Conservation (phyloP, 2,329 filamentous ascomycete genomes). For the Peltaster fructicola region DNA sequence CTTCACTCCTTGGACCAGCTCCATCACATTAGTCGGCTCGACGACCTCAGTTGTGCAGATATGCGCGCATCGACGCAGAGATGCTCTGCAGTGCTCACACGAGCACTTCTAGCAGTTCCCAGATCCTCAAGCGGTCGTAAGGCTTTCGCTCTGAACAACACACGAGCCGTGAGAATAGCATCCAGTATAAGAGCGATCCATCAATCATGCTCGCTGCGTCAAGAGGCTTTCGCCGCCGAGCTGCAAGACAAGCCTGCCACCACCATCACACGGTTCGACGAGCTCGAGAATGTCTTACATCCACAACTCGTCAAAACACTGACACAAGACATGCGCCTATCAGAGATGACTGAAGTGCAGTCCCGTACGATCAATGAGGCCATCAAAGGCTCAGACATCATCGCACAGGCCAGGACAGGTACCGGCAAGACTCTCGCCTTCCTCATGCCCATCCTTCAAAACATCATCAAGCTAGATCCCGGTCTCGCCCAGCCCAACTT, state of each 20-base stretch:
- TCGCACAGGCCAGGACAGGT: conserved; percentile 91
- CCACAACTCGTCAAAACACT: conserved; percentile 49
- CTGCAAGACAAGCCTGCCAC: conserved; percentile 8
- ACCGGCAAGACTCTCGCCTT: conserved; percentile 95
- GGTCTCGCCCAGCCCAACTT: conserved; percentile 33
- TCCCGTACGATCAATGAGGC: conserved; percentile 64
- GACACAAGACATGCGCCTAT: conserved; percentile 53
- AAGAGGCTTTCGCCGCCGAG: conserved; percentile 14
- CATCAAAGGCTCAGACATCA: conserved; percentile 60
- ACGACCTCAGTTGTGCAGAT: conserved; percentile 1
- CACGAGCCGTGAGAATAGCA: conserved; percentile 3
- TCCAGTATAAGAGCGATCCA: conserved; percentile 14
- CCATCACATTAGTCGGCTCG: not conserved
- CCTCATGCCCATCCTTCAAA: conserved; percentile 68
- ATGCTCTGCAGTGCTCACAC: conserved; percentile 14
- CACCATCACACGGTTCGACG: conserved; percentile 25
- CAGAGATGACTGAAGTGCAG: conserved; percentile 87
- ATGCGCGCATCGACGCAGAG: conserved; percentile 17
- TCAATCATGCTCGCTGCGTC: conserved; percentile 21
- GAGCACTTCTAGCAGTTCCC: conserved; percentile 8
- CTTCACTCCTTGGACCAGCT: too few relatives aligned
- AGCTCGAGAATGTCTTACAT: conserved; percentile 39
- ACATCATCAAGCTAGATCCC: conserved; percentile 49
- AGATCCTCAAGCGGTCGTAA: conserved; percentile 5
- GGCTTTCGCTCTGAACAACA: conserved; percentile 4